Conservation (phyloP, 116 monocot genomes). For the Iris pallida region DNA sequence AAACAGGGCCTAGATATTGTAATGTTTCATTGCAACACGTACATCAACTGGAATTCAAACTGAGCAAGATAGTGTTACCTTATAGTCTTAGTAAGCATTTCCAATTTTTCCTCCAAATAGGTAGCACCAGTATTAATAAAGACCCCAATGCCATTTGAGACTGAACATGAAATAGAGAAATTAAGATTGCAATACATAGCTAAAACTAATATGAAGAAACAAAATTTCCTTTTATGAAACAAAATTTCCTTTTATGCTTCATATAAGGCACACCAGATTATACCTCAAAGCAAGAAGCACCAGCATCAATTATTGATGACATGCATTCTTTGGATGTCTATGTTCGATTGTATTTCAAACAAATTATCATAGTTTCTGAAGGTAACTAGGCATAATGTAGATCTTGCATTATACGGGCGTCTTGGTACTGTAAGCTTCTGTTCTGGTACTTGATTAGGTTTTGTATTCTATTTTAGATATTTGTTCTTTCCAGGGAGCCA, state of each 20-base stretch:
- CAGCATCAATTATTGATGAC: too few relatives aligned
- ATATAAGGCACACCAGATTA: too few relatives aligned
- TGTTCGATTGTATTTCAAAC: background rate
- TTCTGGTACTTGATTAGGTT: background rate
- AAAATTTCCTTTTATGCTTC: background rate
- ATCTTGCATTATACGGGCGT: background rate
- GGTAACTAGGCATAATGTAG: background rate
- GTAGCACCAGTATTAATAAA: background rate
- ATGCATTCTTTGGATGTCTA: too few relatives aligned
- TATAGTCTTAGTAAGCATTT: conserved; percentile 1
- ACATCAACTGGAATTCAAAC: too few relatives aligned
- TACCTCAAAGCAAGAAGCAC: too few relatives aligned
- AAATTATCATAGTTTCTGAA: background rate
- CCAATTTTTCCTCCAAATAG: conserved; percentile 7
- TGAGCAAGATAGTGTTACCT: conserved; percentile 1
- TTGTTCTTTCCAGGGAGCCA: conserved; percentile 60
- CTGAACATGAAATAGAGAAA: background rate
- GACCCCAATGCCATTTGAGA: conserved; percentile 10
- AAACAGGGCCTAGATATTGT: too few relatives aligned
- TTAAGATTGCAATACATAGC: background rate
- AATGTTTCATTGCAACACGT: too few relatives aligned
- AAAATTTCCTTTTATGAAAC: background rate
- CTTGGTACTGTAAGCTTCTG: background rate
- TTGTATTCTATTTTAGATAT: background rate
- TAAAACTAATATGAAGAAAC: background rate